A percentile compares a stretch with the other conserved stretches of the same genome.
These are phyloP conservation scores for Lipomyces mesembrius DNA, from an alignment of 805 yeast species.

Conservation along the genomic window DNA sequence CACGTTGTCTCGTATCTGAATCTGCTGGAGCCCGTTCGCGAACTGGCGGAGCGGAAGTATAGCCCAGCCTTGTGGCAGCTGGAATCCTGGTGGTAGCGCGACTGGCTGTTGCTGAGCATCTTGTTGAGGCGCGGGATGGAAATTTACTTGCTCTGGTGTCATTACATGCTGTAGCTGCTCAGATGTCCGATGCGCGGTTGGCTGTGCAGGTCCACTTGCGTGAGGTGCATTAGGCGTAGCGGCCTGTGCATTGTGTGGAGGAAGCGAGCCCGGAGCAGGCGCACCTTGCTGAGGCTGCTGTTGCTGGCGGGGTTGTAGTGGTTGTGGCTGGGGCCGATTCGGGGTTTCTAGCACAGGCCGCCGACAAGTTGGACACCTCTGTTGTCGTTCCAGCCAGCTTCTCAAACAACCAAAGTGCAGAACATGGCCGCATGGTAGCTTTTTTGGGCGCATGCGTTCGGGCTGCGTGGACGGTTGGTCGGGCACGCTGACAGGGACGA, in stretches of 20 bases:
- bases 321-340: background rate
- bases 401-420: constrained; percentile 88
- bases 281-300: constrained; percentile 13
- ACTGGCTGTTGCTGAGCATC: constrained; percentile 11
- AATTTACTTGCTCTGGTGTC: constrained; percentile 1
- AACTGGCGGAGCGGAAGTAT: constrained; percentile 40
- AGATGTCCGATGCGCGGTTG: background rate
- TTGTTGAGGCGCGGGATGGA: background rate
- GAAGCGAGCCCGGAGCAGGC: background rate
- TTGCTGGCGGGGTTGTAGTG: constrained; percentile 12
- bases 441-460: constrained; percentile 61
- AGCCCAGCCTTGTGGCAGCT: constrained; percentile 38
- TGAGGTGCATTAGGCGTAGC: background rate
- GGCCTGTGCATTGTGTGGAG: background rate
- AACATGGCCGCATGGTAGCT: constrained; percentile 81
- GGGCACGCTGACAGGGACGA: constrained; percentile 45
- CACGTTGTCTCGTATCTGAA: constrained; percentile 35
- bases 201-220: constrained; percentile 7
- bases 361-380: constrained; percentile 91
- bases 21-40: constrained; percentile 32
- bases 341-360: constrained; percentile 58
- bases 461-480: constrained; percentile 36
- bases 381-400: constrained; percentile 91
- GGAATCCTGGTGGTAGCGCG: constrained; percentile 30
- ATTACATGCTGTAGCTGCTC: background rate